Percentiles rank a stretch among this genome's conserved stretches.
These are phyloP conservation scores for Eruca vesicaria DNA, from an alignment of 441 rosid genomes.

Conservation along the genomic window DNA sequence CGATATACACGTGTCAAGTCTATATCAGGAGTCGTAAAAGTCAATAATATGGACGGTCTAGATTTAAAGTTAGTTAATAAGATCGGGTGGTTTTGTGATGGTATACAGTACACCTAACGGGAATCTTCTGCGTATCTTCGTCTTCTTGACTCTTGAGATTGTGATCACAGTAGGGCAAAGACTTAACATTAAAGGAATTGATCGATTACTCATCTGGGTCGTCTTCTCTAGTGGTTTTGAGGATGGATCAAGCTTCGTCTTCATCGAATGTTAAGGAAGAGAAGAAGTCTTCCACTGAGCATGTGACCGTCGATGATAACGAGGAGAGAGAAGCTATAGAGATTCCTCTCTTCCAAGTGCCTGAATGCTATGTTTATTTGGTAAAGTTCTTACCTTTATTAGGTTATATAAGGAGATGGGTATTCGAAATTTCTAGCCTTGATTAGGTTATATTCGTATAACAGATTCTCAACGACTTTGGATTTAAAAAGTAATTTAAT, in stretches of 20 bases:
- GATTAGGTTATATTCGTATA: not conserved
- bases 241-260: conserved; percentile 31
- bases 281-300: conserved; percentile 37
- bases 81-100: conserved; percentile 17
- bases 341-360: conserved; percentile 79
- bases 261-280: conserved; percentile 44
- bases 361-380: conserved; percentile 94
- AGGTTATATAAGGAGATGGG: conserved; percentile 4
- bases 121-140: conserved; percentile 20
- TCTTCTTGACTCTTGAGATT: conserved; percentile 25
- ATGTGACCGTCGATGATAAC: conserved; percentile 36
- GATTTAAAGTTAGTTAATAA: not conserved
- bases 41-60: conserved; percentile 1
- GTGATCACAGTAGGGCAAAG: conserved; percentile 22
- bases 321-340: conserved; percentile 69
- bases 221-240: not conserved
- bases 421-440: not conserved
- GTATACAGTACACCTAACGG: not conserved
- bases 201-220: not conserved
- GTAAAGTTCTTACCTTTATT: conserved; percentile 35
- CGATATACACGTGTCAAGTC: not conserved
- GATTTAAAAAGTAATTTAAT: not conserved
- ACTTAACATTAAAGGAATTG: not conserved
- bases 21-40: not conserved
- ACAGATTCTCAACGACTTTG: not conserved